These are phyloP conservation scores for Sanghuangporus baumii DNA, from an alignment of 1,284 basidiomycete genomes.

Conservation along the genomic window DNA sequence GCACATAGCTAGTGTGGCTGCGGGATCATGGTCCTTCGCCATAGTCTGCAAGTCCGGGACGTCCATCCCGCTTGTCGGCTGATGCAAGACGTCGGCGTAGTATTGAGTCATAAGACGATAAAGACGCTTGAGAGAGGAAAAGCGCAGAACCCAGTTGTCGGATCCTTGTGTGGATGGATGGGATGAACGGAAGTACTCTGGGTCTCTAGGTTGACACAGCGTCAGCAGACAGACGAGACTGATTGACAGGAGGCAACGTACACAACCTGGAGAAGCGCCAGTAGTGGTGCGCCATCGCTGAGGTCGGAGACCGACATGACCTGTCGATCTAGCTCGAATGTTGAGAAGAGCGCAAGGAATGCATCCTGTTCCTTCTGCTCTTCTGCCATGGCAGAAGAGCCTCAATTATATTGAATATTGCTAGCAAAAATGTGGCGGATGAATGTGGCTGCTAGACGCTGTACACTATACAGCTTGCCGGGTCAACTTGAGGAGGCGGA, in stretches of 20 bases:
- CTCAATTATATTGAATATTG: not conserved
- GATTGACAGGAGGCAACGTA: conserved; percentile 32
- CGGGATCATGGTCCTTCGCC: conserved; percentile 64
- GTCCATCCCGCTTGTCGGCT: conserved; percentile 64
- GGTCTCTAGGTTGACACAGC: conserved; percentile 48
- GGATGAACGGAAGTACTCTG: conserved; percentile 66
- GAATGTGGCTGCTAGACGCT: not conserved
- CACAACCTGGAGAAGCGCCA: conserved; percentile 69
- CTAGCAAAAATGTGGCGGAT: not conserved
- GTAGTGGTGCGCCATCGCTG: conserved; percentile 67
- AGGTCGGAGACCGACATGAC: conserved; percentile 61
- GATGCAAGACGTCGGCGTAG: conserved; percentile 73
- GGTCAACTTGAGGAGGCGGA: not conserved
- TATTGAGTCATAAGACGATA: conserved; percentile 87
- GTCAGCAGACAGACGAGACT: not conserved
- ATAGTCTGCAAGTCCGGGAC: conserved; percentile 79
- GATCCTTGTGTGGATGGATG: conserved; percentile 54
- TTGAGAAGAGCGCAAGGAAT: conserved; percentile 71
- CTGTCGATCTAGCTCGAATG: conserved; percentile 61
- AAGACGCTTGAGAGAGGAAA: conserved; percentile 76
- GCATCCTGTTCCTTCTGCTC: conserved; percentile 61
- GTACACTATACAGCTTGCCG: not conserved
- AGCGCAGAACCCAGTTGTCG: conserved; percentile 89
- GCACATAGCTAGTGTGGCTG: conserved; percentile 72
- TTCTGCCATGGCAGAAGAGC: conserved; percentile 34